Evolutionary conservation across 495 filamentous ascomycete species (phyloP).

Genomic region (Penicillium chermesinum): DNA sequence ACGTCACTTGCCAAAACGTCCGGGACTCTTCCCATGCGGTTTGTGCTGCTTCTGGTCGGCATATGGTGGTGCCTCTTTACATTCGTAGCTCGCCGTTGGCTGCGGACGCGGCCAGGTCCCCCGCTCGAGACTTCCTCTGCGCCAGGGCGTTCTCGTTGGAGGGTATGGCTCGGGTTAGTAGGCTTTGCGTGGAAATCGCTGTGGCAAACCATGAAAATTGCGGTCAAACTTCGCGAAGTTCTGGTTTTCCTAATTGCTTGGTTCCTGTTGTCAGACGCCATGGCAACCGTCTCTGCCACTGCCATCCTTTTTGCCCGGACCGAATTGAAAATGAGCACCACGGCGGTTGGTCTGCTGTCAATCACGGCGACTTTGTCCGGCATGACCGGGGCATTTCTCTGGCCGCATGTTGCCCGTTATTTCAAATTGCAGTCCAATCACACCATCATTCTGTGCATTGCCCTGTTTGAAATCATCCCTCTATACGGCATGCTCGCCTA

Average conservation of each 20-base stretch:
- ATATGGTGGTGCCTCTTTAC: constrained; percentile 88
- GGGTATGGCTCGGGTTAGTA: constrained; percentile 49
- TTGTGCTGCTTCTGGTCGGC: constrained; percentile 75
- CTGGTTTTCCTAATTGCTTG: constrained; percentile 78
- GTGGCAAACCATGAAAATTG: constrained; percentile 70
- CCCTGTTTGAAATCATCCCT: constrained; percentile 79
- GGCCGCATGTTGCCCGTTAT: constrained; percentile 63
- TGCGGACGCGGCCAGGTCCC: constrained; percentile 78
- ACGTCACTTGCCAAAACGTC: constrained; percentile 43
- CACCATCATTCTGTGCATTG: constrained; percentile 78
- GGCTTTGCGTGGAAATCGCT: constrained; percentile 76
- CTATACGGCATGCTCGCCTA: constrained; percentile 82
- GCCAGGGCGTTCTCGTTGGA: constrained; percentile 20
- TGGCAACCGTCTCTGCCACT: constrained; percentile 84
- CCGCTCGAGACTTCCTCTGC: constrained; percentile 43
- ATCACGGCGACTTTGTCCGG: constrained; percentile 76
- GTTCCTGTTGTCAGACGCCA: constrained; percentile 84
- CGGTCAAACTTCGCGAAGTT: constrained; percentile 68
- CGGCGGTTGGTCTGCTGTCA: constrained; percentile 71
- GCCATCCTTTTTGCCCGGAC: constrained; percentile 93
- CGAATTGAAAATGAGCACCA: constrained; percentile 71
- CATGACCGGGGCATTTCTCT: constrained; percentile 77
- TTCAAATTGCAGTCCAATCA: constrained; percentile 63
- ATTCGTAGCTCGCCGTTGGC: constrained; percentile 73
- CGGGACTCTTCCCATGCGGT: constrained; percentile 51